A percentile compares a stretch with the other conserved stretches of the same genome.
phyloP scores from a whole-genome alignment of 352 stramenopile genomes.

The Phytophthora hibernalis region DNA sequence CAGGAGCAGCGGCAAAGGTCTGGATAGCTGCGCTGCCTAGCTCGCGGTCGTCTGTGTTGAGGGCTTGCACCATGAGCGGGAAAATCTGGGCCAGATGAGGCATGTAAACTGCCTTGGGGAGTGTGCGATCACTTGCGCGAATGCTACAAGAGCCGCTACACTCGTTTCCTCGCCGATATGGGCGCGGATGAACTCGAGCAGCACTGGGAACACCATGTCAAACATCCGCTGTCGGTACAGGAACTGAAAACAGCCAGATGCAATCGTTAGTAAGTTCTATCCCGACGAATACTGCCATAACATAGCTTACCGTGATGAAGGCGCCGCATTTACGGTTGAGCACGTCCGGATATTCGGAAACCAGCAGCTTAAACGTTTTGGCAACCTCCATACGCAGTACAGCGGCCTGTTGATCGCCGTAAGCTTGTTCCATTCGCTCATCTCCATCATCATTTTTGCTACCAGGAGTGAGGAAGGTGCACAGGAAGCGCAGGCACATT shows the following conservation, averaged over 20 bases:
- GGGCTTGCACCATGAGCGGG: constrained; percentile 82
- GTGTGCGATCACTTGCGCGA: constrained; percentile 83
- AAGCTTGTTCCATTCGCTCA: constrained; percentile 39
- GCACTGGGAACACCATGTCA: constrained; percentile 73
- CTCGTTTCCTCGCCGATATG: constrained; percentile 47
- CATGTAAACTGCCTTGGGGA: constrained; percentile 84
- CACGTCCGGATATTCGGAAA: constrained; percentile 81
- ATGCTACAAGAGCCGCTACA: constrained; percentile 75
- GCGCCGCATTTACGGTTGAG: constrained; percentile 88
- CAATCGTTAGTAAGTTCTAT: constrained; percentile 2
- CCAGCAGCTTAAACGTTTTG: constrained; percentile 81
- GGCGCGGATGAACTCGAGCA: constrained; percentile 69
- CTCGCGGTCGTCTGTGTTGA: constrained; percentile 77
- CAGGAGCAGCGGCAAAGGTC: constrained; percentile 76
- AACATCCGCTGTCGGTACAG: constrained; percentile 85
- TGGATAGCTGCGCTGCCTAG: constrained; percentile 80
- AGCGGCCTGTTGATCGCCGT: constrained; percentile 27
- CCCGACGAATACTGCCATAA: constrained; percentile 1
- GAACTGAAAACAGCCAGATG: constrained; percentile 48
- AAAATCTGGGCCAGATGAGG: constrained; percentile 82
- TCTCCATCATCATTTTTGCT: constrained; percentile 27
- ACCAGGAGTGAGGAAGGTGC: constrained; percentile 60
- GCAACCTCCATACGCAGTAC: constrained; percentile 76
- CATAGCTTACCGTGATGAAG: constrained; percentile 68
- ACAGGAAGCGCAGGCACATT: constrained; percentile 75